These are phyloP conservation scores for Neopestalotiopsis sp. DNA, from an alignment of 2,329 filamentous ascomycete species.

Conservation along the genomic window DNA sequence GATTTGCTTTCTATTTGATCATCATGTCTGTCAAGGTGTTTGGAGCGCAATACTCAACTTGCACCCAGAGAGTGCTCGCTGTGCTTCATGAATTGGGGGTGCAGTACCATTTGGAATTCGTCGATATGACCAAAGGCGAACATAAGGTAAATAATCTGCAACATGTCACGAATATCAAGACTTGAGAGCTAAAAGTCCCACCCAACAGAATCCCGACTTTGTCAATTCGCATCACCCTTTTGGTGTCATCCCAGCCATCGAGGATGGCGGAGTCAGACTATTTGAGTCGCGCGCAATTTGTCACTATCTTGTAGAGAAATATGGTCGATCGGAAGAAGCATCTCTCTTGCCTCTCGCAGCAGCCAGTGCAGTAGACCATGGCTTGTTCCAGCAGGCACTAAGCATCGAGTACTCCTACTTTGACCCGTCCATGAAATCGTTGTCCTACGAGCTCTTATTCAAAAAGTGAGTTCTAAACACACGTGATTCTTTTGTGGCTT, in stretches of 20 bases:
- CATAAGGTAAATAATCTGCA: not conserved
- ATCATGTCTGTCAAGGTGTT: not conserved
- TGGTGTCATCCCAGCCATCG: not conserved
- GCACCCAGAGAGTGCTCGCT: not conserved
- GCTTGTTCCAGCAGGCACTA: not conserved
- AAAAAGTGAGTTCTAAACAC: not conserved
- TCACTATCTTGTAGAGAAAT: not conserved
- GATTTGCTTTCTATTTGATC: not conserved
- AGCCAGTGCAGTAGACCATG: not conserved
- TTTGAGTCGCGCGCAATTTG: not conserved
- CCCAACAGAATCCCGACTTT: not conserved
- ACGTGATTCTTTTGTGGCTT: not conserved
- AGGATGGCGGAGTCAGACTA: not conserved
- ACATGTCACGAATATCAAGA: not conserved
- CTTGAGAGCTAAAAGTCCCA: not conserved
- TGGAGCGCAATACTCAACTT: not conserved
- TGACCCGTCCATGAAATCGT: not conserved
- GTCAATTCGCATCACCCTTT: not conserved
- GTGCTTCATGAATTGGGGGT: not conserved
- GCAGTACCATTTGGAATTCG: not conserved
- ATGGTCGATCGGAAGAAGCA: not conserved
- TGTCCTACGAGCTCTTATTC: slow-evolving; percentile 2
- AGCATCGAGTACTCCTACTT: not conserved
- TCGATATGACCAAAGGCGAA: not conserved
- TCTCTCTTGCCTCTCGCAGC: not conserved